A percentile compares a stretch with the other conserved stretches of the same genome.
These are phyloP conservation scores for Sugiyamaella xylanicola DNA, from an alignment of 1,139 yeast species.

Conservation along the genomic window DNA sequence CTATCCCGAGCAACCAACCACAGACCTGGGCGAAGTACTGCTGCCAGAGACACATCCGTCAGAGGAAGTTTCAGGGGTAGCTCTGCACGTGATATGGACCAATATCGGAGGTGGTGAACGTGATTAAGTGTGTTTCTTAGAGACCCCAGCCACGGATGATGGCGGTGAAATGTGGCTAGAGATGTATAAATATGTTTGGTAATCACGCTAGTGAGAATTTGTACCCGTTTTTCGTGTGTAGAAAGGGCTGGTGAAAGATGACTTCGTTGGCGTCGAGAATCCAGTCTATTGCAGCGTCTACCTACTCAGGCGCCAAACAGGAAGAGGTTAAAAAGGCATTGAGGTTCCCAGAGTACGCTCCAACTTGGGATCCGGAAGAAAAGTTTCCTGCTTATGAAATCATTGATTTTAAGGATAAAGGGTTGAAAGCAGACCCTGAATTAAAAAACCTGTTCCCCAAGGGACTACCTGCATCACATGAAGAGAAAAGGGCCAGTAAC, in stretches of 20 bases:
- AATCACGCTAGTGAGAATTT: not conserved
- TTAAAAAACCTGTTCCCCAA: conserved; percentile 38
- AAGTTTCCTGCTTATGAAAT: conserved; percentile 46
- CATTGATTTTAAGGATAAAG: conserved; percentile 43
- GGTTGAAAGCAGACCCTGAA: conserved; percentile 41
- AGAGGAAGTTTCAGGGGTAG: not conserved
- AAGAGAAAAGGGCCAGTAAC: conserved; percentile 20
- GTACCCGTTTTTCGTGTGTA: not conserved
- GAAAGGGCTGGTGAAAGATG: not conserved
- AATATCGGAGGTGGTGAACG: conserved; percentile 2
- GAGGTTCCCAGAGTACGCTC: conserved; percentile 48
- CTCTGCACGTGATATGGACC: not conserved
- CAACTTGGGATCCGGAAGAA: conserved; percentile 52
- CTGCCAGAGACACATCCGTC: too few species aligned
- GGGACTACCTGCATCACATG: conserved; percentile 27
- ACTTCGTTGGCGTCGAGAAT: conserved; percentile 12
- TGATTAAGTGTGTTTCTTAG: conserved; percentile 3
- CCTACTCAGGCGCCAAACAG: conserved; percentile 7
- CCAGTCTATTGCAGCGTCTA: conserved; percentile 11
- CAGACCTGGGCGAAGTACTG: too few species aligned
- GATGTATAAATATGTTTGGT: not conserved
- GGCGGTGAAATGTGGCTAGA: conserved; percentile 5
- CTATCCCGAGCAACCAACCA: too few species aligned
- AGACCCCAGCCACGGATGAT: not conserved
- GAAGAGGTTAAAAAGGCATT: conserved; percentile 18